Conservation (phyloP, 108 stramenopile species). For the Chaetoceros muelleri region DNA sequence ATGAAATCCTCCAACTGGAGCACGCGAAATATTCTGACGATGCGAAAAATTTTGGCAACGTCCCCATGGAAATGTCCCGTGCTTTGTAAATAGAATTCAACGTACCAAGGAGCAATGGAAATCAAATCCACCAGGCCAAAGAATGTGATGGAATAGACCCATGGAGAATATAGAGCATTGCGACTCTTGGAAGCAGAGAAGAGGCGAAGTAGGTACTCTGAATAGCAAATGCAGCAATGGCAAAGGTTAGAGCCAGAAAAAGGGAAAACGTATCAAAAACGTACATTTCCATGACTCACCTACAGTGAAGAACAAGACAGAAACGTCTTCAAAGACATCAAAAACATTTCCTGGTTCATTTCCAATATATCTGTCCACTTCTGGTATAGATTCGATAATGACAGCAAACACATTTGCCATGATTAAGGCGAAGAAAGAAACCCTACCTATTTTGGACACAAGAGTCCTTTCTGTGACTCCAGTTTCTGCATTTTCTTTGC, state of each 20-base stretch:
- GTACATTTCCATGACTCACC: conserved; percentile 14
- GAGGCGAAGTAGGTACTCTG: conserved; percentile 63
- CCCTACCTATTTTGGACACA: conserved; percentile 22
- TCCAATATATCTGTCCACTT: conserved; percentile 56
- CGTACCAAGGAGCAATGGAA: conserved; percentile 80
- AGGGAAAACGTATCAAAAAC: neutral
- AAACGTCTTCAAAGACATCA: conserved; percentile 68
- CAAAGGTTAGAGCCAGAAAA: neutral
- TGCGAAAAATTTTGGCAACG: conserved; percentile 66
- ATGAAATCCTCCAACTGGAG: conserved; percentile 86
- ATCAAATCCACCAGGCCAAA: conserved; percentile 87
- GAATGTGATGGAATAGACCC: conserved; percentile 73
- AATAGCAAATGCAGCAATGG: conserved; percentile 8
- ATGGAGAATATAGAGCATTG: conserved; percentile 65
- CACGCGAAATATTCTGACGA: conserved; percentile 81
- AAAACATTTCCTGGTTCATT: conserved; percentile 64
- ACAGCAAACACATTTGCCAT: conserved; percentile 74
- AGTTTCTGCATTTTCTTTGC: conserved; percentile 20
- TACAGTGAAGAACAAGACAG: conserved; percentile 67
- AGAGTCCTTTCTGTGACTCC: conserved; percentile 30
- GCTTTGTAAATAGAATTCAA: conserved; percentile 37
- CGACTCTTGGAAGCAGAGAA: conserved; percentile 82
- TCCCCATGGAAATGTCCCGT: conserved; percentile 36
- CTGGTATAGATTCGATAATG: conserved; percentile 61
- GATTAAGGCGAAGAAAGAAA: conserved; percentile 68